A percentile compares a stretch with the other conserved stretches of the same genome.
Evolutionary conservation across 441 rosid species (phyloP).

Genomic region (Eruca vesicaria): DNA sequence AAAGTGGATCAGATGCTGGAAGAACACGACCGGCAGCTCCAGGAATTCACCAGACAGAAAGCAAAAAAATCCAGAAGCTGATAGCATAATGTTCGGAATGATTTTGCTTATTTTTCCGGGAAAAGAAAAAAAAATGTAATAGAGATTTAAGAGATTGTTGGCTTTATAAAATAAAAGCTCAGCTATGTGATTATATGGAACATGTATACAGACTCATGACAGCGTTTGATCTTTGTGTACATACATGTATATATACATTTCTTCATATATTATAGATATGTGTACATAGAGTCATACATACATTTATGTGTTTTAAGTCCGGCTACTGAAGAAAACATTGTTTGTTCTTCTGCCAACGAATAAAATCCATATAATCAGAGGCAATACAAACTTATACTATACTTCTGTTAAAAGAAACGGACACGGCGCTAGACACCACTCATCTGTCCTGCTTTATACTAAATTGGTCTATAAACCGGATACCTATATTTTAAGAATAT

Average conservation of each 20-base stretch:
- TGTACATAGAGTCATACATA: conserved; percentile 3
- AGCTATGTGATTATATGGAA: conserved; percentile 20
- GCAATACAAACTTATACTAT: too few relatives aligned
- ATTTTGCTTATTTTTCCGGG: not conserved
- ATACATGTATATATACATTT: conserved; percentile 20
- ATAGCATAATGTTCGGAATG: not conserved
- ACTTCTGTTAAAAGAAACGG: too few relatives aligned
- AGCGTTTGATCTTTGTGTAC: conserved; percentile 14
- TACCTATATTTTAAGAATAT: too few relatives aligned
- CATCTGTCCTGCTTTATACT: too few relatives aligned
- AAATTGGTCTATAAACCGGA: too few relatives aligned
- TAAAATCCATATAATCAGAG: too few relatives aligned
- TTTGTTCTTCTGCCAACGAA: too few relatives aligned
- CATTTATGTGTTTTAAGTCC: not conserved
- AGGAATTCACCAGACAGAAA: conserved; percentile 61
- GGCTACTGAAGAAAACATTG: too few relatives aligned
- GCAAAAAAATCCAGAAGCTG: conserved; percentile 48
- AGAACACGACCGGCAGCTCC: conserved; percentile 73
- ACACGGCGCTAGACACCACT: too few relatives aligned
- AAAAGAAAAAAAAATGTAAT: not conserved
- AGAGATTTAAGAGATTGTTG: too few relatives aligned
- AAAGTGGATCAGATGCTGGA: conserved; percentile 76
- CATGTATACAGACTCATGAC: conserved; percentile 20
- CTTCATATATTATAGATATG: conserved; percentile 25
- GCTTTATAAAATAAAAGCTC: conserved; percentile 12